These are phyloP conservation scores for Salinomyces thailandicus DNA, from an alignment of 2,329 filamentous ascomycete genomes.

Conservation along the genomic window DNA sequence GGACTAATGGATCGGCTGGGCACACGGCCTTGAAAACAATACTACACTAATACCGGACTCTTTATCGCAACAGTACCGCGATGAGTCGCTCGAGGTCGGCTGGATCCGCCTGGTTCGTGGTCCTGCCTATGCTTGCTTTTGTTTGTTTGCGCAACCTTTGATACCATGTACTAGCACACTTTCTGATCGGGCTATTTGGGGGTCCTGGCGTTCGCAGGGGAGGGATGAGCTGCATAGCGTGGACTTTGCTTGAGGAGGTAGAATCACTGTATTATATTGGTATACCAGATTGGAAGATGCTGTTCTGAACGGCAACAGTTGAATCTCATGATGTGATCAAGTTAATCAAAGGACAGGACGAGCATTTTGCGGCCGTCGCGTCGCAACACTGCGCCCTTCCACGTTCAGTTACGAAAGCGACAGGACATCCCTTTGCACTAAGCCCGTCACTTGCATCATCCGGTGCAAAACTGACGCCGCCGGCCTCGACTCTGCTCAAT, in stretches of 20 bases:
- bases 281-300: conserved; percentile 3
- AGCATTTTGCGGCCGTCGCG: too few relatives aligned
- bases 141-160: conserved; percentile 5
- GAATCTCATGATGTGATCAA: too few relatives aligned
- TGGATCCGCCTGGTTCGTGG: conserved; percentile 2
- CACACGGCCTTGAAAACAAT: background rate
- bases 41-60: background rate
- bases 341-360: too few relatives aligned
- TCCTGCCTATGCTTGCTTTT: conserved; percentile 5
- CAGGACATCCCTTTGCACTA: too few relatives aligned
- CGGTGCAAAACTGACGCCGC: too few relatives aligned
- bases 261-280: conserved; percentile 6
- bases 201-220: conserved; percentile 1
- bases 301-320: too few relatives aligned
- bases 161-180: conserved; percentile 12
- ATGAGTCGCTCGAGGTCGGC: conserved; percentile 4
- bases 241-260: conserved; percentile 1
- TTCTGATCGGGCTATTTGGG: background rate
- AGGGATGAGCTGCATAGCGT: conserved; percentile 4
- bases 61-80: background rate
- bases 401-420: too few relatives aligned
- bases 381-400: too few relatives aligned
- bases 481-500: background rate
- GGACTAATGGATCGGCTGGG: conserved; percentile 2
- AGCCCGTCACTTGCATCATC: too few relatives aligned